Evolutionary conservation across 2,329 filamentous ascomycete species (phyloP), one percentile per base, ranked within the genome.

Genomic region (Aspergillus novoparasiticus): DNA sequence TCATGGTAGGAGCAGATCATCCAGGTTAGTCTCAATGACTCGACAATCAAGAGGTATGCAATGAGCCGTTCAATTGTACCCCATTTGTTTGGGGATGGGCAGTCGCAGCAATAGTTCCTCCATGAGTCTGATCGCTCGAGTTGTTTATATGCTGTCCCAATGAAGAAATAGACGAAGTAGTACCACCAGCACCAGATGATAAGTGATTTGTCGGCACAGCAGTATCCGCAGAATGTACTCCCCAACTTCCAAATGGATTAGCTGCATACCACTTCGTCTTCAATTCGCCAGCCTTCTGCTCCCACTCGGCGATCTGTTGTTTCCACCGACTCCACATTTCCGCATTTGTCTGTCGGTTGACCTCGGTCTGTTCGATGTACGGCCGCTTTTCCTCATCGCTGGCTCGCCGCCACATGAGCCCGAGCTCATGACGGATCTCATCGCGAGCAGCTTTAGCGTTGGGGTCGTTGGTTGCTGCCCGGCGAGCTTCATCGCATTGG

Each of bases 391-490:
- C 85, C 51, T 91, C 90, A 6, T 87, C 83, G 1, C 84, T 79
- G 0, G 91, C 88, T 57, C 91, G 90, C 69, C 90, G 92, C 95
- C 95, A 99, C 89, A 95, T 94, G 73, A 90, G 90, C 32, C 94
- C 94, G 11, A 95, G 87, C 75, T 93, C 92, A 57, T 89, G 87
- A 39, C 95, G 91, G 61, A 98, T 91, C 72, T 96, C 92, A 71
- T 89, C 85, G 48, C 86, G 84, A 2, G 83, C 81, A 3, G 85
- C 86, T 70, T 93, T 96, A 8, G 90, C 88, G 50, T 86, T 84
- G 0, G 88, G 81, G 68, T 90, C 89, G 12, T 87, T 86, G 58
- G 88, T 89, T 36, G 87, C 84, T 4, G 85, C 82, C 60, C 85
- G 84, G 32, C 89, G 86, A n/a, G 85, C 86, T 58, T 89, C 86